A percentile compares a stretch with the other conserved stretches of the same genome.
Conservation (phyloP, 2,329 filamentous ascomycete genomes). For the Cladosporium sp. region DNA sequence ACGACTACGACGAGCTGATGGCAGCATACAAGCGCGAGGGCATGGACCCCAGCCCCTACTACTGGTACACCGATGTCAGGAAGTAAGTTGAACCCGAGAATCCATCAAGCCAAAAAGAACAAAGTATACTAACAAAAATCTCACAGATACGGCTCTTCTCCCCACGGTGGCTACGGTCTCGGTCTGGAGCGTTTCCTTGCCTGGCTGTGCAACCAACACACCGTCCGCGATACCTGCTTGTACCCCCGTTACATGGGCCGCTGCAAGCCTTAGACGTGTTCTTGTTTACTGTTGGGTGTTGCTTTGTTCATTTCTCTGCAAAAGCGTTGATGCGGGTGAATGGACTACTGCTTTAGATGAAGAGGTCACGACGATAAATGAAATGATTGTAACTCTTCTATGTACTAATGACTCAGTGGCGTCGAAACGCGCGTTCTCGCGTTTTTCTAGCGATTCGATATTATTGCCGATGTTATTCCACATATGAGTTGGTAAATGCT, state of each 20-base stretch:
- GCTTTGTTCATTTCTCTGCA: background rate
- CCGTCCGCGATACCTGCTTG: constrained; percentile 68
- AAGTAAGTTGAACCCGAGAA: constrained; percentile 51
- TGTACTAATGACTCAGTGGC: background rate
- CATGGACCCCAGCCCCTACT: constrained; percentile 83
- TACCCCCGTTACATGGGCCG: constrained; percentile 80
- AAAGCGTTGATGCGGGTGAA: background rate
- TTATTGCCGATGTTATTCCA: background rate
- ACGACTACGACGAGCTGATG: constrained; percentile 85
- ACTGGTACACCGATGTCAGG: constrained; percentile 98
- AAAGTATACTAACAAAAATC: constrained; percentile 8
- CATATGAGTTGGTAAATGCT: background rate
- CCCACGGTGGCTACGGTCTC: constrained; percentile 90
- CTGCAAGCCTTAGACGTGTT: constrained; percentile 65
- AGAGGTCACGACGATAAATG: background rate
- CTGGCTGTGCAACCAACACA: constrained; percentile 67
- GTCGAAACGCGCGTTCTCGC: background rate
- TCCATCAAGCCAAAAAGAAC: background rate
- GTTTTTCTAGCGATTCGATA: background rate
- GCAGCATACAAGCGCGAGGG: constrained; percentile 83
- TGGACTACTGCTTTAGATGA: background rate
- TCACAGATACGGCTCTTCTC: constrained; percentile 79
- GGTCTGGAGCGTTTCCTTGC: constrained; percentile 80
- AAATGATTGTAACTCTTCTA: constrained; percentile 3
- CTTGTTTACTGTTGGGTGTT: background rate